Conservation (phyloP, 2,329 filamentous ascomycete species). For the Diaporthe ampelina region DNA sequence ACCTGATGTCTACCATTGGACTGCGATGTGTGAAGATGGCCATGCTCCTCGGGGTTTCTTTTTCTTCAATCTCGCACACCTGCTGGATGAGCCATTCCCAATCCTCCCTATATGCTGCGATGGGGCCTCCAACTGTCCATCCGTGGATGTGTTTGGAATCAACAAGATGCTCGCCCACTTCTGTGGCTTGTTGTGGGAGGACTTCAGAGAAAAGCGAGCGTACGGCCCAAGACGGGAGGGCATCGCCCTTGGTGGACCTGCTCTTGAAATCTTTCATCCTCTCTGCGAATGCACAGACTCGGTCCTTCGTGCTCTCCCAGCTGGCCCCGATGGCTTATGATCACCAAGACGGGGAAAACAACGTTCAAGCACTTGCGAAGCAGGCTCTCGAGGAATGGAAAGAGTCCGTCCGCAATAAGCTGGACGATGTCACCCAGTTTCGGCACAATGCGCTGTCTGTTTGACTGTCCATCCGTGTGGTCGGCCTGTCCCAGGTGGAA, state of each 20-base stretch:
- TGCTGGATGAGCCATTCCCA: no score
- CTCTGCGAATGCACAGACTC: slow-evolving; percentile 44
- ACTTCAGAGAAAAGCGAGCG: no score
- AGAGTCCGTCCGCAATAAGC: slow-evolving; percentile 33
- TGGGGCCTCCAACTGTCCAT: no score
- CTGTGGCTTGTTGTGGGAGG: no score
- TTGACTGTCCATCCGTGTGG: slow-evolving; percentile 62
- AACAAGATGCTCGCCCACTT: no score
- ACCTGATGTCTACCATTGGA: no score
- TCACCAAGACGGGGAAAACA: slow-evolving; percentile 66
- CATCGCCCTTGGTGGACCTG: slow-evolving; percentile 48
- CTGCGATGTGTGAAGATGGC: no score
- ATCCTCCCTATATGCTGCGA: no score
- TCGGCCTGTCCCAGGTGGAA: slow-evolving; percentile 63
- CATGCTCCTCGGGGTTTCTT: no score
- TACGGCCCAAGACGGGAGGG: no score
- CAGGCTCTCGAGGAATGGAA: slow-evolving; percentile 62
- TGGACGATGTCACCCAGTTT: slow-evolving; percentile 71
- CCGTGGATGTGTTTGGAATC: no score
- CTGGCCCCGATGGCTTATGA: slow-evolving; percentile 65
- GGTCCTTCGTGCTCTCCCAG: slow-evolving; percentile 51
- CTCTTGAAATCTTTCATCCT: background rate
- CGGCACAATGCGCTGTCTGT: slow-evolving; percentile 60
- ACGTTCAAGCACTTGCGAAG: slow-evolving; percentile 63
- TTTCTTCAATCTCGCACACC: slow-evolving; percentile 42